Conservation (phyloP, 2,329 filamentous ascomycete species). For the Chlorencoelia australis region DNA sequence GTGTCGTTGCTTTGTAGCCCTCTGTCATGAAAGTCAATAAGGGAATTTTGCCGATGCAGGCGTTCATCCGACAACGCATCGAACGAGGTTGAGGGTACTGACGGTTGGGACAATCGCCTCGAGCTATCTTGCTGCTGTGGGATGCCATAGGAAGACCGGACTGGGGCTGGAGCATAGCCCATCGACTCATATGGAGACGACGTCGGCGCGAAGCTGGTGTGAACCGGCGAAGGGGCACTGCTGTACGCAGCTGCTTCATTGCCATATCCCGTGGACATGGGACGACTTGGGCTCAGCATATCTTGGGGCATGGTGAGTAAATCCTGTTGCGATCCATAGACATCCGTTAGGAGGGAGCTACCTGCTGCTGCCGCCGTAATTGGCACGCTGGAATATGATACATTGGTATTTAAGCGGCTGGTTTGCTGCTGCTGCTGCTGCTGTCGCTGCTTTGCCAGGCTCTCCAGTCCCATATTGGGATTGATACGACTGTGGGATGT, state of each 20-base stretch:
- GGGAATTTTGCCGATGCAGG: conserved; percentile 45
- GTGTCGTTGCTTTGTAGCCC: conserved; percentile 43
- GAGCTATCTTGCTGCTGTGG: conserved; percentile 39
- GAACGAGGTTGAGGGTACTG: conserved; percentile 49
- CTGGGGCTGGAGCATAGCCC: conserved; percentile 60
- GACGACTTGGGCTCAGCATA: conserved; percentile 53
- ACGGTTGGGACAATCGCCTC: conserved; percentile 76
- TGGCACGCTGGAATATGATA: conserved; percentile 60
- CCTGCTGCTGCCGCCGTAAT: conserved; percentile 66
- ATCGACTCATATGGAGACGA: conserved; percentile 65
- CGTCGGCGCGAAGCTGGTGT: conserved; percentile 22
- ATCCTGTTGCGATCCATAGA: conserved; percentile 47
- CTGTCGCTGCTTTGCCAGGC: conserved; percentile 40
- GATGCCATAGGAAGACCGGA: conserved; percentile 48
- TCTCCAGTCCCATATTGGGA: conserved; percentile 46
- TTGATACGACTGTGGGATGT: conserved; percentile 46
- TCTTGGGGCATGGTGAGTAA: conserved; percentile 68
- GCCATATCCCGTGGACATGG: conserved; percentile 55
- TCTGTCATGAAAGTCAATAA: conserved; percentile 55
- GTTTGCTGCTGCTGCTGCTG: conserved; percentile 31
- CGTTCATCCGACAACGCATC: conserved; percentile 26
- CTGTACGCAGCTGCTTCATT: conserved; percentile 51
- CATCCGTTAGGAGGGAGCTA: conserved; percentile 49
- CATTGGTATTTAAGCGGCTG: conserved; percentile 46
- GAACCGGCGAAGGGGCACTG: conserved; percentile 44